Conservation (phyloP, 2,329 filamentous ascomycete genomes). For the Hypoxylon sp. region DNA sequence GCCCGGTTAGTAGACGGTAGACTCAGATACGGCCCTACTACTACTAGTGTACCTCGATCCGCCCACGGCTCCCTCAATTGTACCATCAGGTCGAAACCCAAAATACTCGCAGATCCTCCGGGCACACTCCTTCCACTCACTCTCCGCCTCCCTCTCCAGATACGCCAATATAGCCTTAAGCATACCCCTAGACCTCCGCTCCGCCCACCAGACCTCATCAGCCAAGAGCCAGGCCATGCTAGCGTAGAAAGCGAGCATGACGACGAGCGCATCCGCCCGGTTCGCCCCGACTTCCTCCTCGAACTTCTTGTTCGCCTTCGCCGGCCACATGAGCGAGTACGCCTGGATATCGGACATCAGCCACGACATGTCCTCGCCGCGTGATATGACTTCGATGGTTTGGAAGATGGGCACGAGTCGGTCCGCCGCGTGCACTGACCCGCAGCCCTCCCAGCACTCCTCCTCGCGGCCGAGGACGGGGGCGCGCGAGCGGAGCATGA, state of each 20-base stretch:
- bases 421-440: conserved; percentile 5
- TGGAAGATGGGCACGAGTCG: conserved; percentile 22
- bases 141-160: conserved; percentile 1
- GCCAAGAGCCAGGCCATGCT: conserved; percentile 5
- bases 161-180: neutral
- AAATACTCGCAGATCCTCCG: conserved; percentile 3
- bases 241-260: conserved; percentile 28
- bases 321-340: conserved; percentile 30
- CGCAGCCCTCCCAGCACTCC: conserved; percentile 6
- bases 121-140: neutral
- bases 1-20: neutral
- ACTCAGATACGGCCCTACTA: neutral
- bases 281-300: conserved; percentile 17
- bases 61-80: neutral
- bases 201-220: conserved; percentile 18
- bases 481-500: neutral
- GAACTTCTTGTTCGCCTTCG: conserved; percentile 16
- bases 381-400: conserved; percentile 7
- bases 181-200: conserved; percentile 14
- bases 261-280: conserved; percentile 2
- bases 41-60: neutral
- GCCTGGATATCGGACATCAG: conserved; percentile 13
- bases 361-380: conserved; percentile 12
- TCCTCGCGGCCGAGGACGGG: neutral
- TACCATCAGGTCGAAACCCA: conserved; percentile 1